These are phyloP conservation scores for Hypoxylon cercidicola DNA, from an alignment of 495 filamentous ascomycete genomes.

Conservation along the genomic window DNA sequence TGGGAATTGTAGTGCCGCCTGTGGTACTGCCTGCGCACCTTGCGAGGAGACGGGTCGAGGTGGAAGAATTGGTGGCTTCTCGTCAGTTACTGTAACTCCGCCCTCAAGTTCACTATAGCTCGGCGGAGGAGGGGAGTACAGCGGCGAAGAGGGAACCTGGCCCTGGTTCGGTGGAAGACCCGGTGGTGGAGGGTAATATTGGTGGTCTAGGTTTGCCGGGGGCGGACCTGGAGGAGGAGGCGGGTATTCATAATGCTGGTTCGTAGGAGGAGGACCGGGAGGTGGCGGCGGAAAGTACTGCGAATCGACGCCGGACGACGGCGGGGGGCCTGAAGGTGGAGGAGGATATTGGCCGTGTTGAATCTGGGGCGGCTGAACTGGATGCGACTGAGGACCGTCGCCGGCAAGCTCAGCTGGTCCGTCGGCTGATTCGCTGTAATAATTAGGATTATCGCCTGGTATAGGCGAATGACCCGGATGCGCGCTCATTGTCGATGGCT, in stretches of 20 bases:
- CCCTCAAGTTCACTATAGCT: constrained; percentile 19
- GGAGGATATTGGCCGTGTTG: constrained; percentile 20
- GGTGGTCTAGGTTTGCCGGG: constrained; percentile 17
- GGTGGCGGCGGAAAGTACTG: constrained; percentile 31
- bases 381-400: constrained; percentile 20
- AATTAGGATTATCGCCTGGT: constrained; percentile 29
- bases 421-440: constrained; percentile 15
- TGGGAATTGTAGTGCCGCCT: constrained; percentile 16
- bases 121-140: constrained; percentile 21
- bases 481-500: constrained; percentile 26
- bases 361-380: constrained; percentile 10
- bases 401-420: constrained; percentile 22
- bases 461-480: constrained; percentile 31
- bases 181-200: constrained; percentile 30
- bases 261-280: constrained; percentile 25
- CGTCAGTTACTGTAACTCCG: constrained; percentile 18
- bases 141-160: constrained; percentile 1
- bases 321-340: constrained; percentile 14
- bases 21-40: constrained; percentile 8
- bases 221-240: constrained; percentile 28
- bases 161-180: constrained; percentile 12
- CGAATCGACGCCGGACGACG: constrained; percentile 9
- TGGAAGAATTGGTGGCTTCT: constrained; percentile 30
- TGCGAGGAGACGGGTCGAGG: constrained; percentile 22
- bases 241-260: constrained; percentile 17